Percentiles rank a stretch among this genome's conserved stretches.
phyloP scores from a whole-genome alignment of 768 basidiomycete species.

The Cystofilobasidium ferigula region DNA sequence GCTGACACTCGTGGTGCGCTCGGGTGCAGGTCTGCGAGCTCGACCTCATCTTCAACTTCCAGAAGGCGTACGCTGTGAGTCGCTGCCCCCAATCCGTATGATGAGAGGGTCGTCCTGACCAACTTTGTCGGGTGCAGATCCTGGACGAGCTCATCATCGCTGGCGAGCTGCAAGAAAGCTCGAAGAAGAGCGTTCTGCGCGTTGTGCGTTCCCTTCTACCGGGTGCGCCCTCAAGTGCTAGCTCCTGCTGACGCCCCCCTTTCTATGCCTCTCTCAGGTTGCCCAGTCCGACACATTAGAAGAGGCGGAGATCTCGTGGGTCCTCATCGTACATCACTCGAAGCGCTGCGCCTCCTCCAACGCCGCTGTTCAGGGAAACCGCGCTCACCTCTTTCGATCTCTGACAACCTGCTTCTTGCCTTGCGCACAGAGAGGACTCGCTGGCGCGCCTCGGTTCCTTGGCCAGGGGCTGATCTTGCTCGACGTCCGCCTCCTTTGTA shows the following conservation, averaged over 20 bases:
- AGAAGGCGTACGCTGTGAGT: conserved; percentile 74
- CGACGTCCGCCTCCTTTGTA: background rate
- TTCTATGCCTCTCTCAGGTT: conserved; percentile 29
- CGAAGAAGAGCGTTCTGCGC: conserved; percentile 51
- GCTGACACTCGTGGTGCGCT: too few species aligned
- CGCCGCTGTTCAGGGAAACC: background rate
- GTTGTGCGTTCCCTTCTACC: conserved; percentile 35
- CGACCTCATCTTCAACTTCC: conserved; percentile 95
- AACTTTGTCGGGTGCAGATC: conserved; percentile 39
- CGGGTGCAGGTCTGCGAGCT: conserved; percentile 56
- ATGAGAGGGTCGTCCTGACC: background rate
- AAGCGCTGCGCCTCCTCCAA: conserved; percentile 7
- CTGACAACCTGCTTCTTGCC: conserved; percentile 26
- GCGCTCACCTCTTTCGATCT: conserved; percentile 5
- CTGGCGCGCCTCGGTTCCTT: conserved; percentile 37
- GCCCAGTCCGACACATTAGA: conserved; percentile 42
- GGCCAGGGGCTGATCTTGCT: background rate
- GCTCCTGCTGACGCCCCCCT: background rate
- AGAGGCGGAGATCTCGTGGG: conserved; percentile 37
- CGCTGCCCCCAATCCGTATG: background rate
- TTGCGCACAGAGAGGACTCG: conserved; percentile 41
- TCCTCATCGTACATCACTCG: too few species aligned
- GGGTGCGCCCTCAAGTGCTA: background rate
- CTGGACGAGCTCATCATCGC: conserved; percentile 87
- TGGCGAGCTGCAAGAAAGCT: conserved; percentile 88